Evolutionary conservation across 768 basidiomycete species (phyloP), one percentile per base, ranked within the genome.

Genomic region (Mycena haematopus): DNA sequence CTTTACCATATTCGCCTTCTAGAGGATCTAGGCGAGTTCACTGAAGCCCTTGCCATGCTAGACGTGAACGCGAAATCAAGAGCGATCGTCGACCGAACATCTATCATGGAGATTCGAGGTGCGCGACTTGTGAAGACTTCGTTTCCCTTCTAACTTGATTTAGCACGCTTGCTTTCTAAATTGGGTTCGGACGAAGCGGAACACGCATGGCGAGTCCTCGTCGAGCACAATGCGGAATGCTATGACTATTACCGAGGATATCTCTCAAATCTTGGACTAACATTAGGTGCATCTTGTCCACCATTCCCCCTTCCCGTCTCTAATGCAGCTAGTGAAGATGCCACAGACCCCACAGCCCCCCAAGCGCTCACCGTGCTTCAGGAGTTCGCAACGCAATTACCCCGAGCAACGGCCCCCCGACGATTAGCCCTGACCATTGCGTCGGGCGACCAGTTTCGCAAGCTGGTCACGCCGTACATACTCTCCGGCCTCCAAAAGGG

Each of bases 151-250:
- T 59, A 38, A 52, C 13, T 22, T 15, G 38, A n/a, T 36, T 14
- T 64, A 95, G 96, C 96, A 2, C 90, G 91, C 38, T 73, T 97
- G 2, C 80, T 94, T n/a, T 82, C 86, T 35, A 89, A 88, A 69
- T 76, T 90, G 13, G 80, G 82, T 2, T 79, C 80, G 15, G 82
- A 86, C 6, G 88, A 92, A 51, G 93, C 97, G 0, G 87, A 91
- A 66, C 83, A 89, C 63, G 88, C 91, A 0, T 99, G 94, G 90
- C 81, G 84, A 35, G 80, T 83, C 0, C 78, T 99, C 27, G 84
- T 99, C 44, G 89, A 93, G 56, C 87, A 89, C 71, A 99, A 97
- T 73, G 80, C 93, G 2, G 96, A 98, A 61, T 86, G 82, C 69
- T 84, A 88, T 68, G 86, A 86, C 55, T 93, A 95, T 74, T 97